Percentiles rank a stretch among this genome's conserved stretches.
Evolutionary conservation across 1,284 basidiomycete species (phyloP).

Genomic region (Apiotrichum akiyoshidainum): DNA sequence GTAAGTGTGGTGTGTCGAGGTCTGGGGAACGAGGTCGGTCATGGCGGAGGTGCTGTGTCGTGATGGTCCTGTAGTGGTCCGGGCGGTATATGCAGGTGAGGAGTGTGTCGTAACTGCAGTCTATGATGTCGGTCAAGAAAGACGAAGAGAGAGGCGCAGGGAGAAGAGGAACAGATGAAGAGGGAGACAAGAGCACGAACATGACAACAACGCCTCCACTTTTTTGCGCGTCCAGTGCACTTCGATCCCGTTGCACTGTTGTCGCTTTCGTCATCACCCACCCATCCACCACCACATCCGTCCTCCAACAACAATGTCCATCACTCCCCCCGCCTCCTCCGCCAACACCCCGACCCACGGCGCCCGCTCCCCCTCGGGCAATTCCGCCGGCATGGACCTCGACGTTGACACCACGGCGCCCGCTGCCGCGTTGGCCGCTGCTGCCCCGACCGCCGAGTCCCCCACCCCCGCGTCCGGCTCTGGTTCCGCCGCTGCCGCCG

Average conservation of each 20-base stretch:
- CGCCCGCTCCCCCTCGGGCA: background rate
- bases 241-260: background rate
- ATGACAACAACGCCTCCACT: background rate
- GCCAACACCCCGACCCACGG: conserved; percentile 28
- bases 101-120: too few relatives aligned
- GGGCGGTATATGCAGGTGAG: too few relatives aligned
- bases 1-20: conserved; percentile 31
- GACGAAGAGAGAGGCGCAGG: too few relatives aligned
- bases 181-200: background rate
- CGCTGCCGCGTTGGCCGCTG: background rate
- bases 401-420: background rate
- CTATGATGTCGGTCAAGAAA: too few relatives aligned
- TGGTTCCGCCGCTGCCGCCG: background rate
- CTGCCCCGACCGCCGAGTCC: background rate
- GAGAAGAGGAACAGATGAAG: background rate
- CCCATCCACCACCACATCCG: background rate
- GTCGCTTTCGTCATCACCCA: background rate
- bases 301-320: conserved; percentile 4
- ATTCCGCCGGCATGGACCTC: conserved; percentile 1
- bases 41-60: background rate
- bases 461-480: background rate
- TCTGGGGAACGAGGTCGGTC: conserved; percentile 19
- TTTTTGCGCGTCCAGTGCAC: too few relatives aligned
- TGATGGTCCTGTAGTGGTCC: too few relatives aligned
- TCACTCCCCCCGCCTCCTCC: conserved; percentile 30